These are phyloP conservation scores for Nannizziopsis barbatae DNA, from an alignment of 2,329 filamentous ascomycete species.

Conservation along the genomic window DNA sequence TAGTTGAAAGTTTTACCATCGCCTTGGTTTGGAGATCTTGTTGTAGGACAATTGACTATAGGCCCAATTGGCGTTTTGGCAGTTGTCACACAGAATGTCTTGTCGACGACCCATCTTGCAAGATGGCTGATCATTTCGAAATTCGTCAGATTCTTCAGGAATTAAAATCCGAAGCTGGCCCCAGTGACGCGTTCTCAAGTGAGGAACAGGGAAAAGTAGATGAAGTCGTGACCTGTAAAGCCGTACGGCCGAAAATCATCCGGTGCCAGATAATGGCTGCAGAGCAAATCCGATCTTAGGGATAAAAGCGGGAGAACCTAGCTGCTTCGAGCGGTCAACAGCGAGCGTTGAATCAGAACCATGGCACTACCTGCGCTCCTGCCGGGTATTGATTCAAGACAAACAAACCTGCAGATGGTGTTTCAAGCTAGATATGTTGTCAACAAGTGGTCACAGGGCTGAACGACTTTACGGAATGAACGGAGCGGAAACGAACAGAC, in stretches of 20 bases:
- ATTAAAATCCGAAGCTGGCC: not conserved
- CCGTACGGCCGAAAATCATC: too few species aligned
- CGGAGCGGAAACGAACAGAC: not conserved
- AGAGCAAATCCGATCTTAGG: too few species aligned
- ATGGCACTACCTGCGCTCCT: too few species aligned
- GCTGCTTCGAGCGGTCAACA: too few species aligned
- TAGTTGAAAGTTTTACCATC: too few species aligned
- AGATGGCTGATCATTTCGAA: not conserved
- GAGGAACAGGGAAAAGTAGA: not conserved
- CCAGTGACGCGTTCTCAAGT: not conserved
- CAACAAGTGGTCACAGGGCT: conserved; percentile 2
- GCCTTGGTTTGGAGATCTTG: too few species aligned
- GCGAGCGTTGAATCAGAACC: too few species aligned
- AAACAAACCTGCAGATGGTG: not conserved
- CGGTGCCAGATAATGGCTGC: too few species aligned
- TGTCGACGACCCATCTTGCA: not conserved
- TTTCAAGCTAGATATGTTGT: not conserved
- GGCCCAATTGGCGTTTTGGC: not conserved
- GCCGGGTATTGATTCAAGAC: conserved; percentile 2
- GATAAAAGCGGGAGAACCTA: too few species aligned
- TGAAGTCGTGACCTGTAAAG: not conserved
- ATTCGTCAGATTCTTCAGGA: not conserved
- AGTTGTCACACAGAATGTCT: not conserved
- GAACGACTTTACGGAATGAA: not conserved
- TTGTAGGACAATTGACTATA: too few species aligned